Evolutionary conservation across 805 yeast genomes (phyloP), one percentile per base, ranked within the genome.

Genomic region (Sugiyamaella americana): DNA sequence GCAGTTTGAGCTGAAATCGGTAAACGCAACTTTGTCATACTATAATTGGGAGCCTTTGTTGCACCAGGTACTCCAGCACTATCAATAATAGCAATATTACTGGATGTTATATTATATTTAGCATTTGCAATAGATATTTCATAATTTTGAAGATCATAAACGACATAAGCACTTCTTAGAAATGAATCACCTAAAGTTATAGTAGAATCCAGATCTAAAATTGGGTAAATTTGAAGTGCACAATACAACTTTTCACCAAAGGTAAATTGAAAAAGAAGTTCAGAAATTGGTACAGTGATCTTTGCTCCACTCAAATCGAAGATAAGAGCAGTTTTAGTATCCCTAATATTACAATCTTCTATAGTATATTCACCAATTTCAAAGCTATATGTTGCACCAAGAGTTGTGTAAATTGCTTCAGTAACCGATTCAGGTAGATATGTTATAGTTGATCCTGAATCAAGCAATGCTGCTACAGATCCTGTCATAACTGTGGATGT

Each of bases 141-240:
- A 43, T 61, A 62, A 53, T 72, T 73, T 17, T 81, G 86, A 41
- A 81, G 65, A 61, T 84, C 84, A 61, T 74, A 80, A n/a, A 81
- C 87, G 24, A 76, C 73, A 58, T 83, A 84, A 2, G 80, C 82
- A 39, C 75, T 72, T 42, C 84, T 69, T 51, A 84, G 65, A 58
- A 83, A 75, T 38, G 74, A 72, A 59, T 82, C 87, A 11, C 91
- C 91, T 29, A 84, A 67, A 41, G 80, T 69, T 13, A 21, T 19
- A 20, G 17, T n/a, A 26, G 8, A 8, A 39, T 44, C 47, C n/a
- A 43, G 20, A 24, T 46, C 46, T 37, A 50, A 26, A 19, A 50
- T 19, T 2, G 44, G 50, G n/a, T n/a, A n/a, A n/a, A n/a, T n/a
- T n/a, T n/a, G n/a, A 17, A 50, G 19, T 5, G 40, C 50, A 23